Base-by-base conservation (phyloP, 345 rosid species). In the Punica granatum region DNA sequence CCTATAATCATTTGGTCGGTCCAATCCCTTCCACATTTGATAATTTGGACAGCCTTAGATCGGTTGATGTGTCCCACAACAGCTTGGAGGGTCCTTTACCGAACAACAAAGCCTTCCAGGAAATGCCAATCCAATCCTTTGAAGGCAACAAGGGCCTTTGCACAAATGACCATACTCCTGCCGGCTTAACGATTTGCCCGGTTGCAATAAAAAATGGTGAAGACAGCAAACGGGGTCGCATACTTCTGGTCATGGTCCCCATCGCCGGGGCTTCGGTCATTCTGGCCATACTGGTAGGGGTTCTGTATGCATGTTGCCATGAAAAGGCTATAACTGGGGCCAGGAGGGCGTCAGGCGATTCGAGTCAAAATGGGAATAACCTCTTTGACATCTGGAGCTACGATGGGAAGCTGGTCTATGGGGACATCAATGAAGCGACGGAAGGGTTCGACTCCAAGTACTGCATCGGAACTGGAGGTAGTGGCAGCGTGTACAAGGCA, bases 61-160 rank as follows among this genome's bases (percentile, higher is more conserved):
- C 53, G 35, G 59, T 79, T 34, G 53, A 79, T 61, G 13, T 84
- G 16, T 84, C 88, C 19, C 28, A 69, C 34, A 84, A 81, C 68
- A 28, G 60, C 15, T 67, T 84, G 48, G 80, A 75, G 46, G 88
- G 85, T 31, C 82, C 82, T 23, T 51, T 81, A 44, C 85, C 84
- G 2, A 51, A 72, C 32, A 71, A 63, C 76, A 67, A 68, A 6
- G 67, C 66, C 30, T 84, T 84, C 39, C 65, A 7, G 26, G 66
- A 49, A 25, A 68, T 73, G 26, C 69, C 67, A 0, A 43, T 67
- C 4, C 60, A 54, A n/a, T 75, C 71, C 16, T 75, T 74, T 13
- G 56, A 35, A 61, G 73, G 76, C 62, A 84, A 81, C 60, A 72
- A 72, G 49, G 77, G 70, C 58, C 64, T 77, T 25, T 84, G 88